phyloP scores from a whole-genome alignment of 106 monocot genomes.

The Dendrobium chrysotoxum region DNA sequence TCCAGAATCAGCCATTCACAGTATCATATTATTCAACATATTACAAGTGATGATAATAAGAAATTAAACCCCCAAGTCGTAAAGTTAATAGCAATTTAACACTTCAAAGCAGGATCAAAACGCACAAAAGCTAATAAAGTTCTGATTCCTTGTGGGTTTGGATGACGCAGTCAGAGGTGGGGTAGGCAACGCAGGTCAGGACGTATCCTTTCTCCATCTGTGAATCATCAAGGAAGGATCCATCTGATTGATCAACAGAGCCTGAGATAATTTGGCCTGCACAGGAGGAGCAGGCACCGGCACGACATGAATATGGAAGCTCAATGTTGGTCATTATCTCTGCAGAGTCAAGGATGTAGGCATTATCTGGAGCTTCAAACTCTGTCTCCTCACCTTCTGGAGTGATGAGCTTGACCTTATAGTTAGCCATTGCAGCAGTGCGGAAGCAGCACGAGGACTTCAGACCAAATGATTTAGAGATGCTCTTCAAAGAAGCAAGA shows the following conservation, averaged over 20 bases:
- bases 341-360: conserved; percentile 32
- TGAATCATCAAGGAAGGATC: conserved; percentile 29
- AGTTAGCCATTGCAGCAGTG: conserved; percentile 33
- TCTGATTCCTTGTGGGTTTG: conserved; percentile 36
- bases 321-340: conserved; percentile 17
- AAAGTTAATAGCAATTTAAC: no score
- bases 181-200: conserved; percentile 26
- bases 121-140: conserved; percentile 9
- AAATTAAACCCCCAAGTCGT: no score
- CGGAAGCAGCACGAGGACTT: conserved; percentile 32
- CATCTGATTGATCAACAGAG: conserved; percentile 30
- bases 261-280: conserved; percentile 10
- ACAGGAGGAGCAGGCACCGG: conserved; percentile 30
- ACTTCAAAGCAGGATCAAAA: no score
- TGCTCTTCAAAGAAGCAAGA: conserved; percentile 14
- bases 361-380: conserved; percentile 28
- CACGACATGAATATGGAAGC: conserved; percentile 31
- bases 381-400: conserved; percentile 21
- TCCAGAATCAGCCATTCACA: no score
- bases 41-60: no score
- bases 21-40: no score
- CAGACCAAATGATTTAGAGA: conserved; percentile 25
- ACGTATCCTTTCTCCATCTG: conserved; percentile 23
- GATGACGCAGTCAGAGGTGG: conserved; percentile 23
- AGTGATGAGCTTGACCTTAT: conserved; percentile 18